phyloP scores from a whole-genome alignment of 495 filamentous ascomycete genomes.

The Lasiosphaeria miniovina region DNA sequence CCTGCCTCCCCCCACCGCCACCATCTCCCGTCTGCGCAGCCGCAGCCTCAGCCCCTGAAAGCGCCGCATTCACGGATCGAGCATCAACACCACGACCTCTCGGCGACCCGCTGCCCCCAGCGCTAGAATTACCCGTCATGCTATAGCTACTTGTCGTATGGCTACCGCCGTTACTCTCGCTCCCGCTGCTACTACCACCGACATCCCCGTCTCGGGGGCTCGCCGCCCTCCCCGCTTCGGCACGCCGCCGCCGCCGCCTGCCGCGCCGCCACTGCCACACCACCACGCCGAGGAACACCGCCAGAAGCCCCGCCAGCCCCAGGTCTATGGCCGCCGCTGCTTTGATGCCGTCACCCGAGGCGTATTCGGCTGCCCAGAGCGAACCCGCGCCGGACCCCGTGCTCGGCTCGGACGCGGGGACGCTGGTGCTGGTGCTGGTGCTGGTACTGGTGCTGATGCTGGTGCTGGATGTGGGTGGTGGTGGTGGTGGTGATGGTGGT shows the following conservation, averaged over 20 bases:
- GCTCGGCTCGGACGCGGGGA: neutral
- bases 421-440: neutral
- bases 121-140: too few relatives aligned
- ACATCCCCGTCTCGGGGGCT: neutral
- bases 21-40: too few relatives aligned
- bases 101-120: too few relatives aligned
- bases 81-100: neutral
- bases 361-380: slow-evolving; percentile 7
- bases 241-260: neutral
- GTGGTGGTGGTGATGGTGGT: too few relatives aligned
- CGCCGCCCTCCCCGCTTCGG: neutral
- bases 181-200: neutral
- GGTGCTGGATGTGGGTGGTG: neutral
- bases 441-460: too few relatives aligned
- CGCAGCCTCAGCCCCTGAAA: too few relatives aligned
- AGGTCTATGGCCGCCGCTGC: slow-evolving; percentile 8
- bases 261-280: slow-evolving; percentile 9
- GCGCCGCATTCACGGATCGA: neutral
- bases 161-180: neutral
- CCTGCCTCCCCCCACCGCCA: too few relatives aligned
- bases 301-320: neutral
- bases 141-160: neutral
- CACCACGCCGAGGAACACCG: slow-evolving; percentile 5
- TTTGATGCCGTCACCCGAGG: neutral
- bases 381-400: neutral